Percentiles rank a stretch among this genome's conserved stretches.
phyloP scores from a whole-genome alignment of 2,329 filamentous ascomycete genomes.

The Pyrenophora tritici-repentis region DNA sequence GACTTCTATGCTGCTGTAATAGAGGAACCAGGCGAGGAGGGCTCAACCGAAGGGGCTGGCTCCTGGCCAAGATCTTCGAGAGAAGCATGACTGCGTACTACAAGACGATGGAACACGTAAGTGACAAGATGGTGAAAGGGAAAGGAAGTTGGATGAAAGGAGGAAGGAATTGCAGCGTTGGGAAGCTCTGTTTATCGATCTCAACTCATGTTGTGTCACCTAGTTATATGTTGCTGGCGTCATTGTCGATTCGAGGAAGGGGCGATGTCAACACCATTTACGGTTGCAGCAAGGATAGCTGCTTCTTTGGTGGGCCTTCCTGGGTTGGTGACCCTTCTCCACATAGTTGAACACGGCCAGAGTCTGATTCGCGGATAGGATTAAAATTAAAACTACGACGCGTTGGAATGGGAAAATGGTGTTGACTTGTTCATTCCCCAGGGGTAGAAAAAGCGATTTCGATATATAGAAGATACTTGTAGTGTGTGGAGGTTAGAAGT shows the following conservation, averaged over 20 bases:
- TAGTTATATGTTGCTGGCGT: not conserved
- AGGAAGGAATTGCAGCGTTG: not conserved
- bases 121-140: not conserved
- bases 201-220: constrained; percentile 1
- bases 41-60: not conserved
- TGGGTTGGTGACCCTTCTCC: not conserved
- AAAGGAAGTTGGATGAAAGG: not conserved
- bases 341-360: not conserved
- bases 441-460: not conserved
- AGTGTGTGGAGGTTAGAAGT: not conserved
- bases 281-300: not conserved
- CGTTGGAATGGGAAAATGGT: no score
- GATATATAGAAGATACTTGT: not conserved
- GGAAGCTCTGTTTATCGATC: not conserved
- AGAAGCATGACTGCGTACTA: constrained; percentile 8
- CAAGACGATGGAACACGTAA: no score
- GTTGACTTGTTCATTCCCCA: no score
- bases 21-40: not conserved
- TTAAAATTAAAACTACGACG: no score
- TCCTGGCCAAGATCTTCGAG: not conserved
- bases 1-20: constrained; percentile 6
- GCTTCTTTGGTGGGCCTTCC: constrained; percentile 2
- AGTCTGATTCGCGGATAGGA: not conserved
- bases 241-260: not conserved
- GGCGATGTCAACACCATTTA: not conserved